phyloP scores from a whole-genome alignment of 192 early-diverging fungal species.

The Coemansia sp. region DNA sequence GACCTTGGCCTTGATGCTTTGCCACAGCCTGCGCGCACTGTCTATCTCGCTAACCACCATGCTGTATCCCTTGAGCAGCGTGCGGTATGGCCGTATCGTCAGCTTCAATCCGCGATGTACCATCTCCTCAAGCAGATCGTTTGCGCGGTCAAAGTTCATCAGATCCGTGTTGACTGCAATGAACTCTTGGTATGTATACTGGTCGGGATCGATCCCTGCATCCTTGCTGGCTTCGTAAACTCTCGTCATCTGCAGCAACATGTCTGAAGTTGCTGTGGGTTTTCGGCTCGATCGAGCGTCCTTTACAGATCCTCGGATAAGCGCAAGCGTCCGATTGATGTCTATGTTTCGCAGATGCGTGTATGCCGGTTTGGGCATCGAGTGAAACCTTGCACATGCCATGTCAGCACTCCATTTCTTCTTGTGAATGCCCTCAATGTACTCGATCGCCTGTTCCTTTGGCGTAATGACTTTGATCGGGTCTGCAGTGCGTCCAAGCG shows the following conservation, averaged over 20 bases:
- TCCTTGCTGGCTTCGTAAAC: constrained; percentile 14
- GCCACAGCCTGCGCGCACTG: constrained; percentile 36
- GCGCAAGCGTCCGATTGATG: constrained; percentile 36
- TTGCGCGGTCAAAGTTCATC: constrained; percentile 32
- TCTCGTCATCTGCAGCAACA: constrained; percentile 24
- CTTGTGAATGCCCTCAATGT: constrained; percentile 22
- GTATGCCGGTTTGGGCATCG: constrained; percentile 15
- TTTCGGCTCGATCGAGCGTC: not conserved
- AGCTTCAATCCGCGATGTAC: constrained; percentile 18
- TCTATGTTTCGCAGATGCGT: constrained; percentile 30
- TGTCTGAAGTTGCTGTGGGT: constrained; percentile 14
- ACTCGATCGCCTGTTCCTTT: constrained; percentile 10
- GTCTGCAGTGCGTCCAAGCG: not conserved
- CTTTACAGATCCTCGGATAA: constrained; percentile 14
- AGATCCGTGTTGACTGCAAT: constrained; percentile 39
- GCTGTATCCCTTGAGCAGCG: constrained; percentile 46
- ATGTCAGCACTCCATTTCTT: constrained; percentile 31
- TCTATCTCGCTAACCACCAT: constrained; percentile 26
- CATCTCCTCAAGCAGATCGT: constrained; percentile 34
- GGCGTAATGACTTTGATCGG: not conserved
- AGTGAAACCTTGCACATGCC: constrained; percentile 30
- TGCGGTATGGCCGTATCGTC: constrained; percentile 43
- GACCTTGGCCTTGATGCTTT: constrained; percentile 26
- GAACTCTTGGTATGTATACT: constrained; percentile 47
- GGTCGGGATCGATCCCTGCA: constrained; percentile 26